These are phyloP conservation scores for Pythium aphanidermatum DNA, from an alignment of 352 stramenopile species.

Conservation along the genomic window DNA sequence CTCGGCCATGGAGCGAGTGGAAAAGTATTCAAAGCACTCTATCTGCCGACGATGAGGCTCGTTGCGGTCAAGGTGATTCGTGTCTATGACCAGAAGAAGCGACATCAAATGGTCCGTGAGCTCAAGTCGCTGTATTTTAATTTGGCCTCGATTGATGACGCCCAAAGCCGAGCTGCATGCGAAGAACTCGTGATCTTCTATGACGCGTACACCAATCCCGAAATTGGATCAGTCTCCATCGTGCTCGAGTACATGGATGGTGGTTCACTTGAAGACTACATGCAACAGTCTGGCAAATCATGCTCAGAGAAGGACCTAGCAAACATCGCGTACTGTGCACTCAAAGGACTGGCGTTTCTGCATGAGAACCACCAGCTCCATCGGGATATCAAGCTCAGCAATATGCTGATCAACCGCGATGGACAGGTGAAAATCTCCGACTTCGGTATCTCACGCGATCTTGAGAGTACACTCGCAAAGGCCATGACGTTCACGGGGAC, in stretches of 20 bases:
- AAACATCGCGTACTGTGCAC: constrained; percentile 63
- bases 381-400: constrained; percentile 94
- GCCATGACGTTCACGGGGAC: constrained; percentile 90
- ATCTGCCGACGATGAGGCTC: constrained; percentile 84
- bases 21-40: constrained; percentile 87
- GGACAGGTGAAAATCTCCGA: constrained; percentile 84
- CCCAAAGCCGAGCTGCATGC: constrained; percentile 37
- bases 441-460: constrained; percentile 76
- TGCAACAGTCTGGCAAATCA: constrained; percentile 32
- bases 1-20: constrained; percentile 80
- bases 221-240: constrained; percentile 84
- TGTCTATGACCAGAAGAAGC: constrained; percentile 85
- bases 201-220: constrained; percentile 89
- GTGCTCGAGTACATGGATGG: constrained; percentile 95
- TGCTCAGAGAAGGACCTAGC: constrained; percentile 73
- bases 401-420: constrained; percentile 89
- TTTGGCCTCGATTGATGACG: constrained; percentile 60
- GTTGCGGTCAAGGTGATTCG: constrained; percentile 89
- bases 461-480: constrained; percentile 83
- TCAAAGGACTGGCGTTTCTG: constrained; percentile 85
- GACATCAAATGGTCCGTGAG: constrained; percentile 84
- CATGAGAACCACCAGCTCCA: constrained; percentile 89
- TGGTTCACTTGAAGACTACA: constrained; percentile 80
- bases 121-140: constrained; percentile 83
- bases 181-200: constrained; percentile 89